Evolutionary conservation across 768 basidiomycete genomes (phyloP), one percentile per base, ranked within the genome.

Genomic region (Leucocoprinus sp.): DNA sequence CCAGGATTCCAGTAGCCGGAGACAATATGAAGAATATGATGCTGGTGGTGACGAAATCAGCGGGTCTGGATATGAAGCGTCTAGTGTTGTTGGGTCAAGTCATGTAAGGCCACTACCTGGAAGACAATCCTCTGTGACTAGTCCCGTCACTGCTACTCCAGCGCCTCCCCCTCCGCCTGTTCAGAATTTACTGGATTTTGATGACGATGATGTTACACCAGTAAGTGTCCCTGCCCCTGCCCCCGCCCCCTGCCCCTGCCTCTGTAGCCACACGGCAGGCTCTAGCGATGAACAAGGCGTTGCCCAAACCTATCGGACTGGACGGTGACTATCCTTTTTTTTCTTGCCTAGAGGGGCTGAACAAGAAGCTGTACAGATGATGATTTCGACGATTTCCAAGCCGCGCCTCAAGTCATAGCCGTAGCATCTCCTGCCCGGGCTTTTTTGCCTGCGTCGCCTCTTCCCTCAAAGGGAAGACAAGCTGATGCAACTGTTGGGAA

Each of bases 21-120:
- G 78, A 45, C 75, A 76, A 19, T 97, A 80, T 53, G 93, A 98
- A 56, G 93, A 97, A 60, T 99, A 99, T 62, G 88, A 95, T 53
- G 96, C 95, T 9, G 95, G 95, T 1, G 91, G 91, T 48, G 93
- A 97, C 50, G 92, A 95, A 51, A 58, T 68, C 26, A 44, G 60
- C 11, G 53, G 60, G 36, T 58, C 65, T 34, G 54, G 63, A n/a
- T 19, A 11, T 11, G 18, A 11, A 58, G 31, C 62, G 54, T 48
- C 57, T 34, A 50, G 65, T 58, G 50, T 71, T 62, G 42, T 69
- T 62, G 50, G 68, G 17, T 44, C 66, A 36, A 52, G 58, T 17
- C 54, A 55, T 17, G 26, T 27, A 28, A 51, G 56, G n/a, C 53
- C 58, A 19, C 33, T 34, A 19, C 58, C 70, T 24, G 49, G 58